Conservation (phyloP, 106 monocot genomes). For the Xerophyta viscosa region DNA sequence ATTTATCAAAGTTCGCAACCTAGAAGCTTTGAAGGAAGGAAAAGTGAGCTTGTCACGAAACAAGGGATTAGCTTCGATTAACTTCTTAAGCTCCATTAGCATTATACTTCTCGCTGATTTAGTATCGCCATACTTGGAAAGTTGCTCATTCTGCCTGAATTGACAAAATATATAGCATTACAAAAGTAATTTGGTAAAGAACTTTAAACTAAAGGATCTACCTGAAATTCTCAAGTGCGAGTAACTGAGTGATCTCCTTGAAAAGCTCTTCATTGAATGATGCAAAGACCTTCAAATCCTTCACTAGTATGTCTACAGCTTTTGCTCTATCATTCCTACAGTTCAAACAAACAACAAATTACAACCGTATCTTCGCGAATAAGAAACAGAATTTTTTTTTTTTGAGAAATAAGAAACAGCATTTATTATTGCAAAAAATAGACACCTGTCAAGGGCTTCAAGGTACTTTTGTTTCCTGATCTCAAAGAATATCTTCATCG, state of each 20-base stretch:
- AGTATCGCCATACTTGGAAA: constrained; percentile 93
- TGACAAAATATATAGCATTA: neutral
- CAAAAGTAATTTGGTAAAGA: too few relatives aligned
- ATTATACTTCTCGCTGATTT: constrained; percentile 89
- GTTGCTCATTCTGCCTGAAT: constrained; percentile 91
- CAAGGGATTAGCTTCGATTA: constrained; percentile 82
- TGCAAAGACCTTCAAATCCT: constrained; percentile 88
- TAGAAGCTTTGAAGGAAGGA: constrained; percentile 86
- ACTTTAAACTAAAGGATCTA: constrained; percentile 1
- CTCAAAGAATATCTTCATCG: constrained; percentile 98
- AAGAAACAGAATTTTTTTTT: too few relatives aligned
- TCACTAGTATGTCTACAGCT: constrained; percentile 93
- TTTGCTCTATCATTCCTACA: constrained; percentile 81
- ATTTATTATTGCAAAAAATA: too few relatives aligned
- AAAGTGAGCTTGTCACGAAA: constrained; percentile 83
- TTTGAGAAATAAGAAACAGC: too few relatives aligned
- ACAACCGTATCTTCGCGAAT: too few relatives aligned
- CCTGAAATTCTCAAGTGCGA: constrained; percentile 95
- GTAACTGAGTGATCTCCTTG: constrained; percentile 91
- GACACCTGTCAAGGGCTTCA: constrained; percentile 95
- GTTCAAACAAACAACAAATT: neutral
- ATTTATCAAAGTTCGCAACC: constrained; percentile 88
- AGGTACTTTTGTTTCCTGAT: constrained; percentile 98
- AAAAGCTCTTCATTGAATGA: constrained; percentile 93
- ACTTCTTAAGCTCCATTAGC: constrained; percentile 84